Evolutionary conservation across 2,329 filamentous ascomycete species (phyloP), one percentile per base, ranked within the genome.

Genomic region (Hypoxylon sp.): DNA sequence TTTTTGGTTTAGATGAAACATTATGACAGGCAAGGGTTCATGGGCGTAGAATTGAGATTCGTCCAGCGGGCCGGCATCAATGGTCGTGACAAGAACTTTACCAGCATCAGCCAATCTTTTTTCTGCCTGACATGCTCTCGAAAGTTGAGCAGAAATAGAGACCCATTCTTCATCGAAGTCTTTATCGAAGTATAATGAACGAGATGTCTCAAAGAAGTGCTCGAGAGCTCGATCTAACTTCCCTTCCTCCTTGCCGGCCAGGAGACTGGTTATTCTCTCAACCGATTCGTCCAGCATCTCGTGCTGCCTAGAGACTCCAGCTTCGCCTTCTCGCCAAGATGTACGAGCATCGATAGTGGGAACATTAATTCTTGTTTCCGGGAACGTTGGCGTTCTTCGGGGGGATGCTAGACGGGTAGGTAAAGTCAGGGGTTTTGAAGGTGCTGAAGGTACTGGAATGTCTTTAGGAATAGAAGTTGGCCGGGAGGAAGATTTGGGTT

Each of bases 1-100:
- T 22, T 24, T 62, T 37, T 59, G 72, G 13, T 61, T 59, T 29
- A 79, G 66, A 22, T 77, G 64, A 5, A 66, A 74, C 3, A 79
- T 68, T 37, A 84, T 77, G 9, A 83, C 70, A 1, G 69, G 17
- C 1, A 80, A 46, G 6, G 82, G 82, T 0, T 78, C 54, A 66
- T 81, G 77, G n/a, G 73, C 75, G 54, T 79, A 78, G 50, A 80
- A 84, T 13, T 74, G 67, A 6, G 58, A 71, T 67, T 81, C 80
- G 14, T 77, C 68, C 1, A 83, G 55, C 4, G 74, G 66, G 0
- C 76, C 77, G 11, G 71, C 62, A 2, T 51, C 48, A 3, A 80
- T 42, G 5, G 78, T 73, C 3, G 67, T 52, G 24, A 39, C 59
- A 4, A 84, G 70, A 3, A 83, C 71, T 3, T 66, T 67, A 29